A percentile compares a stretch with the other conserved stretches of the same genome.
These are phyloP conservation scores for Triadica sebifera DNA, from an alignment of 345 rosid species.

Conservation along the genomic window DNA sequence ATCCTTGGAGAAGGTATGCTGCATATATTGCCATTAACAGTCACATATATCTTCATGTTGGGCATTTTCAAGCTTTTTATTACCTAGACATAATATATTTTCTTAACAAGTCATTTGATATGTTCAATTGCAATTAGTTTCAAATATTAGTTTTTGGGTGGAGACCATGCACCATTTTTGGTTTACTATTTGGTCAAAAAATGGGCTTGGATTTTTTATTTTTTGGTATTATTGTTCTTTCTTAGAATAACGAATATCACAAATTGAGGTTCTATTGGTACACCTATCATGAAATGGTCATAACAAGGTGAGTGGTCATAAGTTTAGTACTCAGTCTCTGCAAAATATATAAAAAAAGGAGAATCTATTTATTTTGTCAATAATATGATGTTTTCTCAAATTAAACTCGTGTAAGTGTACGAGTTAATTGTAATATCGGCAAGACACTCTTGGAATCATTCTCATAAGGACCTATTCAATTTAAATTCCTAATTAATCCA, in stretches of 20 bases:
- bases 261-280: too few relatives aligned
- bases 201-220: not conserved
- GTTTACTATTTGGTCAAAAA: not conserved
- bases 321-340: too few relatives aligned
- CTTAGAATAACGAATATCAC: not conserved
- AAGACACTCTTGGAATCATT: too few relatives aligned
- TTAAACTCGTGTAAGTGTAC: too few relatives aligned
- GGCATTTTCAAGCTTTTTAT: not conserved
- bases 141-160: not conserved
- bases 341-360: too few relatives aligned
- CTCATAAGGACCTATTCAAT: too few relatives aligned
- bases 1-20: conserved; percentile 51
- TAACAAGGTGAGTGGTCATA: too few relatives aligned
- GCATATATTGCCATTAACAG: not conserved
- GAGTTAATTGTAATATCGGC: too few relatives aligned
- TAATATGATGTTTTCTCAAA: too few relatives aligned
- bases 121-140: not conserved
- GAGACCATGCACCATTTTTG: not conserved
- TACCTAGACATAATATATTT: not conserved
- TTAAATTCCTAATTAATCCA: too few relatives aligned
- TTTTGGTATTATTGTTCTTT: not conserved
- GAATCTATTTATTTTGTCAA: too few relatives aligned
- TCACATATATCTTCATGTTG: not conserved
- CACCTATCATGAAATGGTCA: too few relatives aligned
- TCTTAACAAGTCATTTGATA: not conserved